Base-by-base conservation (phyloP, 2,329 filamentous ascomycete genomes). In the Xylaria sp. region DNA sequence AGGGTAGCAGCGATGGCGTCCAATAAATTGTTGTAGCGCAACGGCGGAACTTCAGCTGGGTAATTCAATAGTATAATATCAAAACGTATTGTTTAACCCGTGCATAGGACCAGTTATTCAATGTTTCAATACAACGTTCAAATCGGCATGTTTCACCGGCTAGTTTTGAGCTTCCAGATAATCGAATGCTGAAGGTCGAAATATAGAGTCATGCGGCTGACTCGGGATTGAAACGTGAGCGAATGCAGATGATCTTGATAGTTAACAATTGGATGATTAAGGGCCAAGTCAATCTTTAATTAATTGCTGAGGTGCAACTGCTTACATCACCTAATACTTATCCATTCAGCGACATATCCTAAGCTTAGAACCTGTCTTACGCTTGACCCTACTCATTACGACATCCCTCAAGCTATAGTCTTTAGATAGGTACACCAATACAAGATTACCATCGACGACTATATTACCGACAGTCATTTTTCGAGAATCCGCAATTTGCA, bases 1-100 rank as follows among this genome's bases (percentile, higher is more conserved):
- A 65, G 59, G 49, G 63, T 66, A 46, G 53, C 38, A 65, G 38
- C 51, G 7, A 65, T 63, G 63, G 66, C 63, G 63, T 62, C 40
- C 44, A 63, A 63, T 68, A 62, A 33, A 20, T 13, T 28, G 49
- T 20, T 59, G 33, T 33, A 65, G 66, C 26, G 53, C 57, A 59
- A 63, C 44, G 63, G 63, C 59, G 17, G 23, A 40, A 13, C 20
- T 56, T 56, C 66, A 66, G 63, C 66, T 66, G 7, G 5, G 42
- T 17, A n/a, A 59, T 7, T 17, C 26, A 9, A 4, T 28, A 20
- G 15, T 23, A 60, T 38, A 46, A 42, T 23, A 56, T 60, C 36
- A 5, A 6, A 46, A 33, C n/a, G 31, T 28, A 20, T 11, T 13
- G 9, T 17, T 33, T 0, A 33, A 11, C 31, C 26, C 1, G 15